Evolutionary conservation across 2,329 filamentous ascomycete genomes (phyloP), one percentile per base, ranked within the genome.

Genomic region (Sordariomycetes sp.): DNA sequence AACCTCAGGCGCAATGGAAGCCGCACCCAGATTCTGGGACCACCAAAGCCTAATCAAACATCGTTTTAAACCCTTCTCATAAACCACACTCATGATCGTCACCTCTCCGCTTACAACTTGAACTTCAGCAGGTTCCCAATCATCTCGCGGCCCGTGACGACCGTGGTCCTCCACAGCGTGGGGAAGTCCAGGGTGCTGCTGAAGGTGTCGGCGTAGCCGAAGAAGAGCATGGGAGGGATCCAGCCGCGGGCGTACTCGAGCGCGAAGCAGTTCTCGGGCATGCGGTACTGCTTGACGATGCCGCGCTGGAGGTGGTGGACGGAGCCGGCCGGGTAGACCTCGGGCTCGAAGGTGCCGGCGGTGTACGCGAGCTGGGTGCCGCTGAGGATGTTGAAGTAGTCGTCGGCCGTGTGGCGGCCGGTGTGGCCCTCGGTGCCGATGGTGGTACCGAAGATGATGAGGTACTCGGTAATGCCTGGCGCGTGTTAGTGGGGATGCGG

Each of bases 171-270:
- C 87, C 88, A 94, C 66, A 96, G 72, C 1, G 90, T 96, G n/a
- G 82, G 83, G 69, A 95, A 81, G 72, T 96, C 91, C 63, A 96
- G 76, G 4, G 90, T 96, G 72, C 86, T 91, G 58, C 79, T 83
- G 60, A 96, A 79, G 53, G 82, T 85, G 72, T 96, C 91, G 62
- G 90, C 88, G 70, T 87, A 93, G 60, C 91, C 91, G 71, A 96
- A 96, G 71, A 88, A 88, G 56, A 96, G 77, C 91, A 96, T 96
- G 59, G 88, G 88, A 53, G 91, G 91, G 72, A 96, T 95, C 89
- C 90, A 96, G 62, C 91, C 90, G 64, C 87, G 79, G 53, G 89
- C 89, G 72, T 92, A 89, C 78, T 93, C 89, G 65, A 94, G 79
- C 57, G 89, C 89, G 73, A 90, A 92, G 77, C 87, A 91, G 60